A percentile compares a stretch with the other conserved stretches of the same genome.
Evolutionary conservation across 2,329 filamentous ascomycete genomes (phyloP).

Genomic region (Venturia effusa): DNA sequence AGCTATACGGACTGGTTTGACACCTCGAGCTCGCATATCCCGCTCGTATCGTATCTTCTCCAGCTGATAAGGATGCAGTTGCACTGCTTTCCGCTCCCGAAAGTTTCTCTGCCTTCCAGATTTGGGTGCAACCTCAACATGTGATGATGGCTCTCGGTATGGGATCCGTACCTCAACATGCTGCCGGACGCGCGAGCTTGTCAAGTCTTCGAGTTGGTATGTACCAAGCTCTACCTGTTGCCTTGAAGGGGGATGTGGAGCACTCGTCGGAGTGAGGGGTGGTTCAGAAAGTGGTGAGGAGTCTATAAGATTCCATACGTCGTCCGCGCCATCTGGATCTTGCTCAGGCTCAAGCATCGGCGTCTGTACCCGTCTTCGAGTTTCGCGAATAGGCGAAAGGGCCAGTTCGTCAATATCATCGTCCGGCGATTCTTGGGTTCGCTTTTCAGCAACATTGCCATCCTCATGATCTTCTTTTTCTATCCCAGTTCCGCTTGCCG

Average conservation of each 20-base stretch:
- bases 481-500: background rate
- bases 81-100: conserved; percentile 35
- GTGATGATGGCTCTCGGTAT: background rate
- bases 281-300: background rate
- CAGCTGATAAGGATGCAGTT: conserved; percentile 37
- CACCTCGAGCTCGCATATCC: conserved; percentile 31
- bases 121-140: background rate
- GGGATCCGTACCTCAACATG: conserved; percentile 4
- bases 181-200: background rate
- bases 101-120: conserved; percentile 22
- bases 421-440: background rate
- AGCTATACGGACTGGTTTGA: conserved; percentile 30
- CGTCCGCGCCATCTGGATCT: background rate
- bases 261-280: background rate
- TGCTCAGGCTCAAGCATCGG: background rate
- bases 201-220: background rate
- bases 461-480: background rate
- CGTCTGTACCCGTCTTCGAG: background rate
- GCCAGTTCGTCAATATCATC: background rate
- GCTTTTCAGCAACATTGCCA: background rate
- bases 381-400: background rate
- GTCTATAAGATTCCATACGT: background rate
- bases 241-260: background rate
- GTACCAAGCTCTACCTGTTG: background rate
- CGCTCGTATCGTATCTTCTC: conserved; percentile 34